phyloP scores from a whole-genome alignment of 129 eudicot species.

The Lonicera japonica region DNA sequence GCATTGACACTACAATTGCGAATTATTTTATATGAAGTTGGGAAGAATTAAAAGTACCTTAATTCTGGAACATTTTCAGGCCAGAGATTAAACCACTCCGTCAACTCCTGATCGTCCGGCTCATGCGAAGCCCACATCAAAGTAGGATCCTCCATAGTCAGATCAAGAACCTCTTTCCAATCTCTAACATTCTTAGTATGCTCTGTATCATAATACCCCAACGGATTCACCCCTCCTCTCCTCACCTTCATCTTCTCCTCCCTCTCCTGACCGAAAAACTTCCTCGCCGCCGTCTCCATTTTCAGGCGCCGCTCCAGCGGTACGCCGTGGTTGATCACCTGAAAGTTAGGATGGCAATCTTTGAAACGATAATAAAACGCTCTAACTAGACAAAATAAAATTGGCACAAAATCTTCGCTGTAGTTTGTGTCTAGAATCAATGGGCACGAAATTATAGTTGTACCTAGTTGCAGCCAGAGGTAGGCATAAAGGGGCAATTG shows the following conservation, averaged over 20 bases:
- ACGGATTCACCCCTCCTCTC: conserved; percentile 19
- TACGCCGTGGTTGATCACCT: conserved; percentile 40
- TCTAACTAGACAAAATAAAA: too few relatives aligned
- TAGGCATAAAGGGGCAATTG: too few relatives aligned
- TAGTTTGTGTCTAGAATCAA: too few relatives aligned
- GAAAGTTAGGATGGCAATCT: too few relatives aligned
- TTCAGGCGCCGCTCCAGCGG: conserved; percentile 17
- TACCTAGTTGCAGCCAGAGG: too few relatives aligned
- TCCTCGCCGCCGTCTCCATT: conserved; percentile 12
- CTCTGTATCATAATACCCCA: conserved; percentile 34
- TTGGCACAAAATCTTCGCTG: too few relatives aligned
- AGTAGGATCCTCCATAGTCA: conserved; percentile 14
- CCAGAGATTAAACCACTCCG: conserved; percentile 26
- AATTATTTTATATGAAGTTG: too few relatives aligned
- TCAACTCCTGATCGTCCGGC: conserved; percentile 14
- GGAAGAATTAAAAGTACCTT: conserved; percentile 26
- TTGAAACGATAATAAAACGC: too few relatives aligned
- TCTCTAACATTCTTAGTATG: conserved; percentile 41
- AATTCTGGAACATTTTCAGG: conserved; percentile 23
- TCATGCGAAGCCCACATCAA: conserved; percentile 19
- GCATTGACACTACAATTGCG: too few relatives aligned
- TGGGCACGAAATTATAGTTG: too few relatives aligned
- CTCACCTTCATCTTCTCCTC: conserved; percentile 35
- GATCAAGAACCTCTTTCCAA: conserved; percentile 41
- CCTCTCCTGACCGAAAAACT: conserved; percentile 21